Percentiles rank a stretch among this genome's conserved stretches.
These are phyloP conservation scores for Microdochium paspali DNA, from an alignment of 2,329 filamentous ascomycete species.

Conservation along the genomic window DNA sequence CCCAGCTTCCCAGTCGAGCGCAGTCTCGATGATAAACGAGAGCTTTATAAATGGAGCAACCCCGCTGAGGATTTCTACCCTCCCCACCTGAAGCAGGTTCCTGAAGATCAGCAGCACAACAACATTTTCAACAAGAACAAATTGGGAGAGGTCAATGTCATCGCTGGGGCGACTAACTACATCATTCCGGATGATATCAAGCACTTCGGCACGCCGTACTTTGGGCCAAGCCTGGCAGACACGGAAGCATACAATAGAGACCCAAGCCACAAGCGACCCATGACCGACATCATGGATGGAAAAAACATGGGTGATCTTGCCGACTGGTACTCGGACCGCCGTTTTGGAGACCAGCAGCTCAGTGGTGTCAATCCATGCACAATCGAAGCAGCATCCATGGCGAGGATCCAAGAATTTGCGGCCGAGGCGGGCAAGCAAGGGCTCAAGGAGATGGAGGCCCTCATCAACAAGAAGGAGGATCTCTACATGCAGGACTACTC, in stretches of 20 bases:
- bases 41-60: neutral
- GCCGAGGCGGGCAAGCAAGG: neutral
- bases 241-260: neutral
- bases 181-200: neutral
- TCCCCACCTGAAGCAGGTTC: neutral
- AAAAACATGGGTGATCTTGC: slow-evolving; percentile 9
- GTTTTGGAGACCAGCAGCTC: slow-evolving; percentile 34
- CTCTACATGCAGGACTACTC: slow-evolving; percentile 34
- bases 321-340: slow-evolving; percentile 32
- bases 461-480: slow-evolving; percentile 16
- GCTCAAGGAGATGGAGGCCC: neutral
- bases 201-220: neutral
- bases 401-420: neutral
- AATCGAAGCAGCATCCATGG: slow-evolving; percentile 27
- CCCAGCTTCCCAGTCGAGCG: neutral
- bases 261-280: neutral
- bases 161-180: neutral
- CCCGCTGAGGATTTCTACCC: neutral
- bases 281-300: neutral
- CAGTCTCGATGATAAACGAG: neutral
- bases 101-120: neutral
- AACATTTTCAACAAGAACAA: neutral
- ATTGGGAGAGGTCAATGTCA: neutral
- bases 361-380: slow-evolving; percentile 34
- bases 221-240: neutral